A percentile compares a stretch with the other conserved stretches of the same genome.
Evolutionary conservation across 2,329 filamentous ascomycete species (phyloP).

Genomic region (Penicillium sp.): DNA sequence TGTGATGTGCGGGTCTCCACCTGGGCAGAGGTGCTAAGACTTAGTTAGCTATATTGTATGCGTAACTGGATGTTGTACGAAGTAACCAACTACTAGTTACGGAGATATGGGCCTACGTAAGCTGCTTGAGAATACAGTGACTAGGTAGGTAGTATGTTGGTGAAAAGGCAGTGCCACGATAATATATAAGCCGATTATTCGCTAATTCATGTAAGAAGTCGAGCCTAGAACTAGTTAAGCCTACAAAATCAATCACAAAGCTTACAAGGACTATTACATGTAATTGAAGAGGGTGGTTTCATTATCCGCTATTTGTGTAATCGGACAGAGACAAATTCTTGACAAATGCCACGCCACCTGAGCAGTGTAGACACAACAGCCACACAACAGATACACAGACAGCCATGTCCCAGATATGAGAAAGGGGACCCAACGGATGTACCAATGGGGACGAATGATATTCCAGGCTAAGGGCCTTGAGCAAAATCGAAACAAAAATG

Average conservation of each 20-base stretch:
- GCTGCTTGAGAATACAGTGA: no score
- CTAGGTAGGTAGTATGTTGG: no score
- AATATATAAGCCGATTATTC: not conserved
- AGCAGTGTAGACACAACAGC: not conserved
- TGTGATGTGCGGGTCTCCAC: no score
- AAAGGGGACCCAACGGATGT: not conserved
- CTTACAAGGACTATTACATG: not conserved
- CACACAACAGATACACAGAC: conserved; percentile 7
- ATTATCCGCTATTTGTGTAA: conserved; percentile 8
- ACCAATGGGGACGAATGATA: conserved; percentile 5
- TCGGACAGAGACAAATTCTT: not conserved
- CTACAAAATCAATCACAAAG: not conserved
- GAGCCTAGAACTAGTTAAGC: not conserved
- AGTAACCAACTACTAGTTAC: no score
- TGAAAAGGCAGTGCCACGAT: not conserved
- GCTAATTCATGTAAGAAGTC: not conserved
- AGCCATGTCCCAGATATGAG: conserved; percentile 2
- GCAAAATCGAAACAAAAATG: conserved; percentile 8
- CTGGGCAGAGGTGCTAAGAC: no score
- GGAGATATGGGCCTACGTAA: no score
- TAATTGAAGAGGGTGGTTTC: not conserved
- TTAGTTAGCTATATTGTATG: no score
- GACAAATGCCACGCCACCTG: not conserved
- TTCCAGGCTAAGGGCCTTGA: not conserved
- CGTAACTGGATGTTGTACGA: no score